phyloP scores from a whole-genome alignment of 352 stramenopile genomes.

The Phytophthora citrophthora region DNA sequence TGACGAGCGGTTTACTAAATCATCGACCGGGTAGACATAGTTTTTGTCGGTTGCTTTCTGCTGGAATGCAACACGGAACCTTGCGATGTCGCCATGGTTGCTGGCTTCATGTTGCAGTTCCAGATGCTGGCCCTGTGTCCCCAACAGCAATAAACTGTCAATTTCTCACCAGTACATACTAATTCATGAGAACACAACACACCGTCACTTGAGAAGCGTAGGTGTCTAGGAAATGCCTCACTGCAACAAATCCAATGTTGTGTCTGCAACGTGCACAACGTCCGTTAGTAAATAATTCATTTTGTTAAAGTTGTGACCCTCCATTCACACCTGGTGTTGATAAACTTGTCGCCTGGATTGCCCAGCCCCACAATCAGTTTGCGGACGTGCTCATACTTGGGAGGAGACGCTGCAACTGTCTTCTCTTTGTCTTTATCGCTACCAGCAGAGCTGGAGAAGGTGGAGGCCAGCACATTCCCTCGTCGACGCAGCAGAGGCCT shows the following conservation, averaged over 20 bases:
- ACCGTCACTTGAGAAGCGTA: conserved; percentile 74
- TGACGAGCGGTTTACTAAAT: conserved; percentile 82
- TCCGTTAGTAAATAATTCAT: too few species aligned
- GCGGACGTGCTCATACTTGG: conserved; percentile 73
- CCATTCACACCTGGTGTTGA: conserved; percentile 64
- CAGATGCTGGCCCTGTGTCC: conserved; percentile 47
- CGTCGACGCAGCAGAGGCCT: conserved; percentile 4
- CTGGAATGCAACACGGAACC: conserved; percentile 69
- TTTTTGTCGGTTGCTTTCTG: conserved; percentile 47
- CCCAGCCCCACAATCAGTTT: conserved; percentile 87
- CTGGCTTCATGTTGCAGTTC: conserved; percentile 60
- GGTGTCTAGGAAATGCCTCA: conserved; percentile 71
- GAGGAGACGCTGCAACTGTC: conserved; percentile 3
- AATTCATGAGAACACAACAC: conserved; percentile 4
- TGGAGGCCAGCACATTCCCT: conserved; percentile 9
- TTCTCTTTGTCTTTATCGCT: background rate
- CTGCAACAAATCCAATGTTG: conserved; percentile 77
- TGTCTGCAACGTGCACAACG: conserved; percentile 42
- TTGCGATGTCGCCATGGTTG: conserved; percentile 71
- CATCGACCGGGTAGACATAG: conserved; percentile 58
- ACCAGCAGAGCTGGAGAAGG: conserved; percentile 17
- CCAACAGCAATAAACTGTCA: background rate
- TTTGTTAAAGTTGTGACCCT: background rate
- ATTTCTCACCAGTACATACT: background rate
- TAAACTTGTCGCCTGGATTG: conserved; percentile 85